Conservation (phyloP, 176 grass and related monocot genomes). For the Saccharum spontaneum region DNA sequence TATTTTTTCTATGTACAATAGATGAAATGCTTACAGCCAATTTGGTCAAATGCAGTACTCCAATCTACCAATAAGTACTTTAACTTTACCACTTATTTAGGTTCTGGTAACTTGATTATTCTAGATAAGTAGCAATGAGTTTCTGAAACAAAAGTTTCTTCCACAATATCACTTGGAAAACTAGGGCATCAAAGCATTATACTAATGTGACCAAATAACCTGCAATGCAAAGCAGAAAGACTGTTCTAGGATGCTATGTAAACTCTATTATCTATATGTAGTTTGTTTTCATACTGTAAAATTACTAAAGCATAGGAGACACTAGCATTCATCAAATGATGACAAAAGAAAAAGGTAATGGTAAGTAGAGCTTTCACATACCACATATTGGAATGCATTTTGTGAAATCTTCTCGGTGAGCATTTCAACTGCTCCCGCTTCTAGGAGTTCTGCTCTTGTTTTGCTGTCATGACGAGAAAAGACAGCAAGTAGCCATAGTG, state of each 20-base stretch:
- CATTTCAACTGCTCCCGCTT: constrained; percentile 80
- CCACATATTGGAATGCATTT: constrained; percentile 80
- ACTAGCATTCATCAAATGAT: constrained; percentile 20
- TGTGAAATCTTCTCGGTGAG: constrained; percentile 89
- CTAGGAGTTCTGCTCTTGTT: constrained; percentile 72
- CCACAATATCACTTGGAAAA: constrained; percentile 3
- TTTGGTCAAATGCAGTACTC: not conserved
- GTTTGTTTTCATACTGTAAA: not conserved
- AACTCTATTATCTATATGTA: not conserved
- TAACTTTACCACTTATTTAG: not conserved
- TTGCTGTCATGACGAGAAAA: constrained; percentile 76
- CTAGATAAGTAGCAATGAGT: not conserved
- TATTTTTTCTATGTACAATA: not conserved
- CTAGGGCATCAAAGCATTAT: not conserved
- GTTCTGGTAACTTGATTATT: not conserved
- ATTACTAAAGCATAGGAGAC: constrained; percentile 27
- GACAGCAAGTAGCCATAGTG: constrained; percentile 84
- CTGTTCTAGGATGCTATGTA: not conserved
- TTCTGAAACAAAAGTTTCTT: not conserved
- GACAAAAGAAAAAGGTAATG: not conserved
- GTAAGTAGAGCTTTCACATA: constrained; percentile 41
- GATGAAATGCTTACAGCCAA: not conserved
- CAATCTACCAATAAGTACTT: not conserved
- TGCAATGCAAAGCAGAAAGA: constrained; percentile 19
- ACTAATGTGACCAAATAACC: constrained; percentile 13